Base-by-base conservation (phyloP, 2,329 filamentous ascomycete species). In the Fusarium tupiense region DNA sequence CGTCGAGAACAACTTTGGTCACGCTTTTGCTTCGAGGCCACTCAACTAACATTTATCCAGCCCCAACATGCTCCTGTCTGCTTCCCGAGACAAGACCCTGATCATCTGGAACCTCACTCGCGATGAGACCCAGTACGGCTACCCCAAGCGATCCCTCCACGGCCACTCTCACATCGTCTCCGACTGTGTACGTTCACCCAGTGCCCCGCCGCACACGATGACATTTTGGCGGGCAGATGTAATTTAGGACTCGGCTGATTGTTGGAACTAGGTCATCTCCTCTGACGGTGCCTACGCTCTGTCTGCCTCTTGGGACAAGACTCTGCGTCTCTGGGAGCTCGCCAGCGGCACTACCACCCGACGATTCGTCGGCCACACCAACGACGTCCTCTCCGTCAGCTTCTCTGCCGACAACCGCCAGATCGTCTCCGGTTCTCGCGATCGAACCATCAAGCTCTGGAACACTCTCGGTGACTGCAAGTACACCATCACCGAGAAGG, bases 381-480 rank as follows among this genome's bases (percentile, higher is more conserved):
- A 97, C 91, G 96, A 98, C 84, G 96, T 99, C 82, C 95, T 98
- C 85, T 98, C 96, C 86, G 96, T 99, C 86, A 98, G 95, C 81
- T 99, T 99, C 94, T 98, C 96, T 82, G 96, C 96, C 91, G 96
- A 99, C 91, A 98, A 98, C 94, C 94, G 96, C 85, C 96, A 98
- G 91, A 98, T 99, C 87, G 96, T 98, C 83, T 98, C 96, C 79
- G 96, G 95, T 80, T 98, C 96, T 78, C 95, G 96, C 86, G 96
- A 99, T 91, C 93, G 95, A 86, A 94, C 94, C 84, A 98, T 99
- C 91, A 99, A 98, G 94, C 93, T 99, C 83, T 99, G 96, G 96
- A 99, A 99, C 91, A 99, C 96, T 82, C 94, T 99, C 79, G 96
- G 96, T 88, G 96, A 99, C 92, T 99, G 96, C 95, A 99, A 99